These are phyloP conservation scores for Cutaneotrichosporon sp. DNA, from an alignment of 1,284 basidiomycete genomes.

Conservation along the genomic window DNA sequence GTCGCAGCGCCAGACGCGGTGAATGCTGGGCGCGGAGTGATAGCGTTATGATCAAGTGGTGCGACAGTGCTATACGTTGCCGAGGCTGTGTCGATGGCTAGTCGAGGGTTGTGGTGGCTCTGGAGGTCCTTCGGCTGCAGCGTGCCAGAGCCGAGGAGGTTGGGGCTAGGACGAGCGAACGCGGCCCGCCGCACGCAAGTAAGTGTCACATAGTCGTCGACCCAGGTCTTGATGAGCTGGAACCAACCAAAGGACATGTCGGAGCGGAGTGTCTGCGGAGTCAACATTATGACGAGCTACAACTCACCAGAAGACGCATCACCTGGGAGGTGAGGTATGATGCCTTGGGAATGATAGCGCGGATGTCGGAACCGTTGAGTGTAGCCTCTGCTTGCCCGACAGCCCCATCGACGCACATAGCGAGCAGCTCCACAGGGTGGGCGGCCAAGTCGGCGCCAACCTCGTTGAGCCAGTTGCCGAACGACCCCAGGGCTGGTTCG, in stretches of 20 bases:
- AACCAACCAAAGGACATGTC: conserved; percentile 44
- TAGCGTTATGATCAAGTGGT: conserved; percentile 21
- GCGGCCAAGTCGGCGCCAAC: conserved; percentile 16
- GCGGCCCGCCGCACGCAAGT: conserved; percentile 34
- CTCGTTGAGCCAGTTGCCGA: conserved; percentile 35
- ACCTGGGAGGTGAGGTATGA: conserved; percentile 45
- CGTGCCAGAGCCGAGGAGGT: not conserved
- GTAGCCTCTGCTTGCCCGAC: conserved; percentile 14
- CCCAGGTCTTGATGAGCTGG: conserved; percentile 49
- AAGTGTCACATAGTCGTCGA: conserved; percentile 47
- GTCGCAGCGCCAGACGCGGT: conserved; percentile 18
- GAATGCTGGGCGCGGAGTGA: conserved; percentile 26
- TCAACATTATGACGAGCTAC: not conserved
- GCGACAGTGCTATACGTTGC: conserved; percentile 18
- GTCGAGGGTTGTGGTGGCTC: conserved; percentile 11
- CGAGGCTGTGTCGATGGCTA: conserved; percentile 25
- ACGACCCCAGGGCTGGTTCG: conserved; percentile 29
- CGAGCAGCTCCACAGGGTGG: conserved; percentile 22
- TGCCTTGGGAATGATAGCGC: conserved; percentile 29
- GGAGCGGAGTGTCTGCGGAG: conserved; percentile 35
- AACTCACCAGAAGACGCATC: conserved; percentile 39
- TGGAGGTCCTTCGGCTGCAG: not conserved
- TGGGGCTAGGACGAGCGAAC: conserved; percentile 20
- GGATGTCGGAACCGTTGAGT: not conserved
- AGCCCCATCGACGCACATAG: conserved; percentile 19